Evolutionary conservation across 331 rosid species (phyloP).

Genomic region (Saraca asoca): DNA sequence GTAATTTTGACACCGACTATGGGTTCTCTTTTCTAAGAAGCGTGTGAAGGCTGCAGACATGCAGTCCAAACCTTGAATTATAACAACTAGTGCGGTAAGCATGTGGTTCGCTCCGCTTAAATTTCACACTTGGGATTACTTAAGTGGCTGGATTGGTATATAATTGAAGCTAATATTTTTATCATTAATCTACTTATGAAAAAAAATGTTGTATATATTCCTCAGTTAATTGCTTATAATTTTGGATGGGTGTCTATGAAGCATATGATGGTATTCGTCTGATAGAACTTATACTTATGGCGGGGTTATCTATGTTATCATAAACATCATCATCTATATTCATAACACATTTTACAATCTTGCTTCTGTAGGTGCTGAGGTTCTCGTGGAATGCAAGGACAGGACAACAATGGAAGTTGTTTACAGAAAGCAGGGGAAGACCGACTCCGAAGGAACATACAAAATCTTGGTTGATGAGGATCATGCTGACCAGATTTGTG

Average conservation of each 20-base stretch:
- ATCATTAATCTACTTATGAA: too few species aligned
- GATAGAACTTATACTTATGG: too few species aligned
- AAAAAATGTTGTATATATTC: too few species aligned
- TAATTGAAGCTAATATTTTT: background rate
- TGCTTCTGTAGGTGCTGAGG: slow-evolving; percentile 60
- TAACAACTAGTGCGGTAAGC: background rate
- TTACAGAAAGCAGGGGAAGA: slow-evolving; percentile 56
- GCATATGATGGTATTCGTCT: too few species aligned
- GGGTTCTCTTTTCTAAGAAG: background rate
- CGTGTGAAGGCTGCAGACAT: background rate
- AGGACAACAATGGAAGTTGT: slow-evolving; percentile 40
- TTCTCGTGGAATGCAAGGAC: slow-evolving; percentile 66
- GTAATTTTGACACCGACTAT: too few species aligned
- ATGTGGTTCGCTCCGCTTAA: background rate
- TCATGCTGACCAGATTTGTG: slow-evolving; percentile 66
- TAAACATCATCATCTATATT: too few species aligned
- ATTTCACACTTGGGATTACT: background rate
- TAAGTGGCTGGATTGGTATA: background rate
- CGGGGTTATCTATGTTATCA: too few species aligned
- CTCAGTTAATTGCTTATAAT: too few species aligned
- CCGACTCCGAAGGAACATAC: slow-evolving; percentile 64
- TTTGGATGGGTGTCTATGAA: too few species aligned
- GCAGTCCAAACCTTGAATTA: background rate
- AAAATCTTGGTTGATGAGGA: slow-evolving; percentile 59
- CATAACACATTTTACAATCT: background rate